phyloP scores from a whole-genome alignment of 2,329 filamentous ascomycete species.

The Leptographium flavum region DNA sequence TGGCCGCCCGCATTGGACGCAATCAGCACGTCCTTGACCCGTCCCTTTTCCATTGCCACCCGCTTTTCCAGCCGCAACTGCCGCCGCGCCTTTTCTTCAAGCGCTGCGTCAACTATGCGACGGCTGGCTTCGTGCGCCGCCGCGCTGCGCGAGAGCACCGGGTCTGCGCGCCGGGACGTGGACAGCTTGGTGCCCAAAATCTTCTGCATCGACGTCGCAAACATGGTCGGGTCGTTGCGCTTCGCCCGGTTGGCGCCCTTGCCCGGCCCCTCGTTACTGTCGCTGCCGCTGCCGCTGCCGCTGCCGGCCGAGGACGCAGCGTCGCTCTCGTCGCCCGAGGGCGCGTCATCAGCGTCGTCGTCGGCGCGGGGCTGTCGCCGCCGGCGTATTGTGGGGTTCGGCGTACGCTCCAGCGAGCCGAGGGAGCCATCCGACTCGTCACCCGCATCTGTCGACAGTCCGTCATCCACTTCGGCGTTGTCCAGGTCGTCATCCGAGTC shows the following conservation, averaged over 20 bases:
- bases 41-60: conserved; percentile 67
- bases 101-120: conserved; percentile 56
- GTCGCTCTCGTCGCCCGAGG: conserved; percentile 19
- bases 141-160: conserved; percentile 75
- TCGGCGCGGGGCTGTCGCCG: conserved; percentile 15
- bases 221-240: conserved; percentile 81
- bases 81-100: conserved; percentile 69
- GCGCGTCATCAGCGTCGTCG: conserved; percentile 23
- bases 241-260: conserved; percentile 45
- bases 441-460: conserved; percentile 16
- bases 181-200: conserved; percentile 85
- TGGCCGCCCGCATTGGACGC: conserved; percentile 20
- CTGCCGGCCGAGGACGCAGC: conserved; percentile 12
- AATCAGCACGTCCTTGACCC: conserved; percentile 72
- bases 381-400: neutral
- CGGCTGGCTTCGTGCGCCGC: conserved; percentile 59
- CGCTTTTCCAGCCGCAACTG: conserved; percentile 72
- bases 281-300: conserved; percentile 1
- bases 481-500: conserved; percentile 44
- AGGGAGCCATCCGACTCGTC: conserved; percentile 22
- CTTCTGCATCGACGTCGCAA: conserved; percentile 85
- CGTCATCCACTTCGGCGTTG: conserved; percentile 36
- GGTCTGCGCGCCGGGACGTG: conserved; percentile 67
- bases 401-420: conserved; percentile 15
- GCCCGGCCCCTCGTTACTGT: neutral